Conservation (phyloP, 2,329 filamentous ascomycete genomes). For the Hypoxylon sp. region DNA sequence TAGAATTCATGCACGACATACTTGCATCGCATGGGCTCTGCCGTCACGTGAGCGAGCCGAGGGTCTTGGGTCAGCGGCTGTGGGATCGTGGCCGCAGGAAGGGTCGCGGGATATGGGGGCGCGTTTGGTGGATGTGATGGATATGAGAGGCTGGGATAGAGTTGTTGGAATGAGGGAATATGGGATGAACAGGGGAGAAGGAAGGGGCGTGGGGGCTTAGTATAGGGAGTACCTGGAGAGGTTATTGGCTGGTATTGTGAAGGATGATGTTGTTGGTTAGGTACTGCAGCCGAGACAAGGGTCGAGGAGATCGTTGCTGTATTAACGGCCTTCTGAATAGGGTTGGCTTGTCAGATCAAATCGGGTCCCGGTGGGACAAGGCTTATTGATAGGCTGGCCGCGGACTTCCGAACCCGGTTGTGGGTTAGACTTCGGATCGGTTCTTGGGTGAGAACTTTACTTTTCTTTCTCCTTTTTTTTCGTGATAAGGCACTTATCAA, state of each 20-base stretch:
- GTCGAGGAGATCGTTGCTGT: not conserved
- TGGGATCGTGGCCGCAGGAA: slow-evolving; percentile 22
- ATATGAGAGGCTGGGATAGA: not conserved
- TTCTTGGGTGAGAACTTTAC: not conserved
- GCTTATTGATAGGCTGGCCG: slow-evolving; percentile 28
- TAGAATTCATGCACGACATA: slow-evolving; percentile 48
- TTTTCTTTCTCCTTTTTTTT: not conserved
- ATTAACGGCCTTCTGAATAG: not conserved
- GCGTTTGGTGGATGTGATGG: not conserved
- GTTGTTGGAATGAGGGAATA: not conserved
- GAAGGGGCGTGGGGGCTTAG: not conserved
- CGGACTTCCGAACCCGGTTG: slow-evolving; percentile 11
- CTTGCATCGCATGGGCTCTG: slow-evolving; percentile 37
- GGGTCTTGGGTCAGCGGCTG: slow-evolving; percentile 15
- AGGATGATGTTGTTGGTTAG: not conserved
- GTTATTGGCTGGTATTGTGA: not conserved
- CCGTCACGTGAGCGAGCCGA: slow-evolving; percentile 45
- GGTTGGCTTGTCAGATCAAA: slow-evolving; percentile 21
- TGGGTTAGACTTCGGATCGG: not conserved
- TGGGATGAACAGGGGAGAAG: not conserved
- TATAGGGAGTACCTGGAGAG: not conserved
- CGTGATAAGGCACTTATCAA: not conserved
- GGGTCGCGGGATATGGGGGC: slow-evolving; percentile 28
- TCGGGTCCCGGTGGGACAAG: slow-evolving; percentile 20
- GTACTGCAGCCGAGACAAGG: not conserved